Evolutionary conservation across 2,329 filamentous ascomycete species (phyloP).

Genomic region (Phymatotrichopsis omnivora): DNA sequence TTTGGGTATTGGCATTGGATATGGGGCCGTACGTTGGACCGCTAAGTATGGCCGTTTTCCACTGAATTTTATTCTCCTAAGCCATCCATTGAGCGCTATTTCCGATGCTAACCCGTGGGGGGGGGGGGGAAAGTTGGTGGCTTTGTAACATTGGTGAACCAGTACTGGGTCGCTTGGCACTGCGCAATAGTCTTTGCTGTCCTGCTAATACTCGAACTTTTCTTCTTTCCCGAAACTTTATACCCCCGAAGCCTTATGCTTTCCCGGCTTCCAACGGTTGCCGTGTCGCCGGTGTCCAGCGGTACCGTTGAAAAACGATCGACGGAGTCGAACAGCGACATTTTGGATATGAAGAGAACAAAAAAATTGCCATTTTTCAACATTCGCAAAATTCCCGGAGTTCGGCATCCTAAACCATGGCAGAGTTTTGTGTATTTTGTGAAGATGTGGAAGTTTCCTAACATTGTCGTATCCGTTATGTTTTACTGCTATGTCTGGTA

Average conservation of each 20-base stretch:
- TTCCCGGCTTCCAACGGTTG: constrained; percentile 32
- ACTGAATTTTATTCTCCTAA: background rate
- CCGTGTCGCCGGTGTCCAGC: background rate
- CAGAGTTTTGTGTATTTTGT: constrained; percentile 41
- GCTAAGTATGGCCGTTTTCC: constrained; percentile 35
- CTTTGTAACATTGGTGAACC: constrained; percentile 41
- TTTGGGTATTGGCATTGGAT: constrained; percentile 50
- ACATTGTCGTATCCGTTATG: constrained; percentile 40
- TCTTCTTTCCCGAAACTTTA: constrained; percentile 47
- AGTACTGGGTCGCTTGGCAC: constrained; percentile 47
- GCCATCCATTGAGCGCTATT: too few species aligned
- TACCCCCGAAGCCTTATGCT: constrained; percentile 46
- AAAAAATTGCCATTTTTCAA: constrained; percentile 41
- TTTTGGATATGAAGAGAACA: constrained; percentile 33
- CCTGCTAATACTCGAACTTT: constrained; percentile 41
- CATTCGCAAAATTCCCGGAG: constrained; percentile 40
- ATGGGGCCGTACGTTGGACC: constrained; percentile 43
- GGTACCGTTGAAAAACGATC: constrained; percentile 1
- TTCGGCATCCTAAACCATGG: constrained; percentile 44
- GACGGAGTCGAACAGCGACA: constrained; percentile 16
- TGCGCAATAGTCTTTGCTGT: constrained; percentile 44
- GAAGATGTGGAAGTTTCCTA: constrained; percentile 41
- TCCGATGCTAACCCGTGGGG: constrained; percentile 20
- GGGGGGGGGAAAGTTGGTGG: constrained; percentile 38
- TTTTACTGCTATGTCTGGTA: constrained; percentile 44